Evolutionary conservation across 2,329 filamentous ascomycete species (phyloP).

Genomic region (Diplodia mutila): DNA sequence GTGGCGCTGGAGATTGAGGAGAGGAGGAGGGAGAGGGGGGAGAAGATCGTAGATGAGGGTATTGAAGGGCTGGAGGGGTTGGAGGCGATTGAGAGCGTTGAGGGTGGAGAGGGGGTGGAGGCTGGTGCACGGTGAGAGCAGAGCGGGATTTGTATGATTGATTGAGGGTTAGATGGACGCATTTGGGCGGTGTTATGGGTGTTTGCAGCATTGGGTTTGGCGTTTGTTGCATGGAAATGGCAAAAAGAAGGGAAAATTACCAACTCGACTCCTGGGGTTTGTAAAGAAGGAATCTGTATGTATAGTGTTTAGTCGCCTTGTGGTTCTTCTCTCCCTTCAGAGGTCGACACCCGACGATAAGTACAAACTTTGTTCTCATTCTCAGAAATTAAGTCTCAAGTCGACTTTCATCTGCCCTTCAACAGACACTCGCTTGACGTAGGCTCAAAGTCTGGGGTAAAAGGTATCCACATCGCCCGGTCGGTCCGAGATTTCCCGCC

Average conservation of each 20-base stretch:
- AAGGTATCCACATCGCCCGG: neutral
- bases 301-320: neutral
- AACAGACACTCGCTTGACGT: neutral
- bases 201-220: neutral
- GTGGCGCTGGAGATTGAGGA: conserved; percentile 7
- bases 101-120: neutral
- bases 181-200: neutral
- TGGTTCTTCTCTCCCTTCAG: neutral
- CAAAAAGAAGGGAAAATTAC: neutral
- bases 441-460: neutral
- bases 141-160: neutral
- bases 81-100: neutral
- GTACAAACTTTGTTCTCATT: neutral
- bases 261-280: neutral
- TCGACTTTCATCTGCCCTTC: neutral
- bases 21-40: conserved; percentile 7
- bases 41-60: neutral
- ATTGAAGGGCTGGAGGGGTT: conserved; percentile 10
- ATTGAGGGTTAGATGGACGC: neutral
- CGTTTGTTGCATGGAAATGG: neutral
- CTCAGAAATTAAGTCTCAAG: no score
- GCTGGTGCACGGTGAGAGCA: neutral
- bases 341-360: neutral
- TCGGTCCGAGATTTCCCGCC: neutral
- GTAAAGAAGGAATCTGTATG: neutral